phyloP scores from a whole-genome alignment of 371 early-diverging fungal species.

The Amoeboradix gromovi region DNA sequence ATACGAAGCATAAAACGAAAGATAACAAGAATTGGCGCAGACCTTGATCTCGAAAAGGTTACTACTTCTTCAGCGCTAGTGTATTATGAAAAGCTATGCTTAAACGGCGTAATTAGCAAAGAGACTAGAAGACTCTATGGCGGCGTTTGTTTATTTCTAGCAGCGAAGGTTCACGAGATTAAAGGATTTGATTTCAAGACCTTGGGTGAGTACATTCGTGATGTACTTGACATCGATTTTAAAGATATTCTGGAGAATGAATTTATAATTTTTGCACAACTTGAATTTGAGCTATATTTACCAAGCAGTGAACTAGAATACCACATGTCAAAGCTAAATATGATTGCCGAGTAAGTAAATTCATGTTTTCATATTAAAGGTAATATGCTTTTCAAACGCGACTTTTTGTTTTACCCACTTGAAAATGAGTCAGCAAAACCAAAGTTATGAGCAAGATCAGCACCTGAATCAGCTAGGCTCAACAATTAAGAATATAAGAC shows the following conservation, averaged over 20 bases:
- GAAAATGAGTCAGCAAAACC: background rate
- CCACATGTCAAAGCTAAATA: background rate
- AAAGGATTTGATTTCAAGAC: background rate
- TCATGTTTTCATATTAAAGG: background rate
- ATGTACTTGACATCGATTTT: background rate
- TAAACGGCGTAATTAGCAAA: background rate
- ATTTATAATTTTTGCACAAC: background rate
- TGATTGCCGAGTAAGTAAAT: background rate
- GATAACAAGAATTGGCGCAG: background rate
- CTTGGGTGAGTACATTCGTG: background rate
- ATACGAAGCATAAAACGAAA: background rate
- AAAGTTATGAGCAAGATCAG: background rate
- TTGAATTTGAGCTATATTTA: background rate
- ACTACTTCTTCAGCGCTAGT: background rate
- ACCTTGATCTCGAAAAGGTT: background rate
- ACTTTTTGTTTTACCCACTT: too few relatives aligned
- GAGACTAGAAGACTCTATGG: background rate
- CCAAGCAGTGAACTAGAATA: background rate
- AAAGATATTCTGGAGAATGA: background rate
- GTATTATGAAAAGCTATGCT: background rate
- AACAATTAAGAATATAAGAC: background rate
- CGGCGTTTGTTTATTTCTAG: background rate
- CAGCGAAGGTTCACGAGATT: background rate
- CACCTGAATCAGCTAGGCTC: background rate
- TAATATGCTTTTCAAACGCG: too few relatives aligned